Evolutionary conservation across 768 basidiomycete genomes (phyloP).

Genomic region (Lenzites betulinus): DNA sequence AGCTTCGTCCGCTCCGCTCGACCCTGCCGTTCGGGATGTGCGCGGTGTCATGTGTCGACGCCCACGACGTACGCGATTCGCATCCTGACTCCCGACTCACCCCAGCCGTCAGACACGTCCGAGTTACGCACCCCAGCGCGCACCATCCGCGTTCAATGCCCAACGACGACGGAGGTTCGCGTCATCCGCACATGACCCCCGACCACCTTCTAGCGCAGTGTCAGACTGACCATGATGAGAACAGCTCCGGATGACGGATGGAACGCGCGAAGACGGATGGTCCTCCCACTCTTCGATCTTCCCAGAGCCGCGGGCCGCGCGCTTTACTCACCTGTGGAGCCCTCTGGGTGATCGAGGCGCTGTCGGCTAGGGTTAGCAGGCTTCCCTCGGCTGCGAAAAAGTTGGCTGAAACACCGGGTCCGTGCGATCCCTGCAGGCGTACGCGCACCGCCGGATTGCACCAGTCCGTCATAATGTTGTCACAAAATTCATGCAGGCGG

Average conservation of each 20-base stretch:
- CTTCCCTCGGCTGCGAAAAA: constrained; percentile 13
- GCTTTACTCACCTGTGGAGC: constrained; percentile 5
- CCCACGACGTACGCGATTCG: no score
- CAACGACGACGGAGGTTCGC: neutral
- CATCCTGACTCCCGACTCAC: no score
- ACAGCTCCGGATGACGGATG: constrained; percentile 2
- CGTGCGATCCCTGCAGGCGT: constrained; percentile 1
- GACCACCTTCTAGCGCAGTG: neutral
- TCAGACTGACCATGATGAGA: neutral
- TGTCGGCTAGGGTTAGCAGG: constrained; percentile 8
- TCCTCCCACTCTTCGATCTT: neutral
- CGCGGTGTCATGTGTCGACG: neutral
- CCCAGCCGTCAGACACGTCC: neutral
- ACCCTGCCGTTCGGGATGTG: neutral
- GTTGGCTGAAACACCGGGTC: constrained; percentile 11
- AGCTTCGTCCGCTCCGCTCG: neutral
- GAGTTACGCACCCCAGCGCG: neutral
- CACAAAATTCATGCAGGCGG: neutral
- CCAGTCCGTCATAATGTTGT: neutral
- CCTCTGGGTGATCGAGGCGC: constrained; percentile 5
- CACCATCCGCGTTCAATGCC: neutral
- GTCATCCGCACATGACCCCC: neutral
- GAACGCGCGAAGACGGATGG: neutral
- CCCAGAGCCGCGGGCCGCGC: neutral
- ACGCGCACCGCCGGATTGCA: neutral